Percentiles rank a stretch among this genome's conserved stretches.
phyloP scores from a whole-genome alignment of 768 basidiomycete genomes.

The Bullera alba region DNA sequence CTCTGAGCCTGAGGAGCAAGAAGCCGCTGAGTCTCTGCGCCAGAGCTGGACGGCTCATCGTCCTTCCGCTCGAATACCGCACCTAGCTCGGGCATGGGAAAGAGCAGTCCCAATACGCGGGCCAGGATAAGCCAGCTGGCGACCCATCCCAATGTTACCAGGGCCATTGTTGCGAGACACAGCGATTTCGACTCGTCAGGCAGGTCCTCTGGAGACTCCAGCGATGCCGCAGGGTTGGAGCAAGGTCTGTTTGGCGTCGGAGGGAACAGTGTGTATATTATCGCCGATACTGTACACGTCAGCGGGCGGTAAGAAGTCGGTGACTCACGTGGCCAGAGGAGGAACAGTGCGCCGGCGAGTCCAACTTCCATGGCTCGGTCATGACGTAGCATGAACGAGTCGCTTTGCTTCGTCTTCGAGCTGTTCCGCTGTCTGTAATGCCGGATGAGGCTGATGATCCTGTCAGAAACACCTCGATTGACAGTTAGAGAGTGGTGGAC shows the following conservation, averaged over 20 bases:
- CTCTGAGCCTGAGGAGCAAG: not conserved
- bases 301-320: not conserved
- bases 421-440: slow-evolving; percentile 7
- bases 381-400: not conserved
- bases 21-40: not conserved
- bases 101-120: slow-evolving; percentile 26
- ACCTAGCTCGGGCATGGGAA: slow-evolving; percentile 23
- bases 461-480: not conserved
- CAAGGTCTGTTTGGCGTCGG: slow-evolving; percentile 27
- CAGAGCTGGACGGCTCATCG: not conserved
- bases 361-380: slow-evolving; percentile 27
- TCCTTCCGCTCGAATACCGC: not conserved
- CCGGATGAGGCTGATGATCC: not conserved
- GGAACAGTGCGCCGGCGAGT: slow-evolving; percentile 13
- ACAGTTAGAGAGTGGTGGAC: not conserved
- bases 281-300: slow-evolving; percentile 19
- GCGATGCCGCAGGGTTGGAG: slow-evolving; percentile 17
- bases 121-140: slow-evolving; percentile 24
- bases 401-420: not conserved
- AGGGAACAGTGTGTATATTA: slow-evolving; percentile 33
- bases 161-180: slow-evolving; percentile 17
- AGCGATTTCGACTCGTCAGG: slow-evolving; percentile 5
- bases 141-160: slow-evolving; percentile 25
- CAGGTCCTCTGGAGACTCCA: slow-evolving; percentile 5
- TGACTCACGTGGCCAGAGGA: slow-evolving; percentile 35